Evolutionary conservation across 805 yeast genomes (phyloP), one percentile per base, ranked within the genome.

Genomic region (Kodamaea hsintzibuensis): DNA sequence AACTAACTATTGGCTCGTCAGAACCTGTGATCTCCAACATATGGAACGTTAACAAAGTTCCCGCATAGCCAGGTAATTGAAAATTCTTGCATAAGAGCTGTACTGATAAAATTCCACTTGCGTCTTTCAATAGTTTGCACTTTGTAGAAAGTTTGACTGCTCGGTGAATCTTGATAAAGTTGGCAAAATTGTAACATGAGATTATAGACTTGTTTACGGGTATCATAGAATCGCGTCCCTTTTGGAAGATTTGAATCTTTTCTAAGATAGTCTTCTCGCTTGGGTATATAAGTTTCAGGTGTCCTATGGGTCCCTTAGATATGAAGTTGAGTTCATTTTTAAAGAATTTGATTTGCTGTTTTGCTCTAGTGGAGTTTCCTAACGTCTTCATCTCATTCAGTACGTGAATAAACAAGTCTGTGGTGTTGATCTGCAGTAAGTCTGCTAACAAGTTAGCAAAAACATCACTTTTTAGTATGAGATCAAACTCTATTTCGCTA

Each of bases 221-320:
- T 12, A 45, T 57, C 60, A 60, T 59, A 16, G 35, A 33, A 17
- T 68, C 71, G 33, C 67, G 68, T 7, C 75, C 70, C 42, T 68
- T 48, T 17, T 27, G 42, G 1, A 82, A 61, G n/a, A 65, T 75
- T 16, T 47, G 47, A 30, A 89, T 65, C 43, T 84, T 83, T 56
- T 88, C 93, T 33, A 91, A 66, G 10, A 84, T 81, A 1, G 83
- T 73, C 59, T 79, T 77, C 47, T 82, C 88, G 55, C 78, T 80
- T 0, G 96, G 96, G 47, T 86, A 77, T 8, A 80, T 76, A 17
- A 89, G 72, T 62, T 86, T 85, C 40, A 89, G 84, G 50, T 78
- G 74, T 0, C 96, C 96, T 46, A 89, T 77, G n/a, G 85, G 88
- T 9, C 93, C 89, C 40, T 77, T 79, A 0, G 95, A 86, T 4